Evolutionary conservation across 768 basidiomycete genomes (phyloP).

Genomic region (Saitozyma sp.): DNA sequence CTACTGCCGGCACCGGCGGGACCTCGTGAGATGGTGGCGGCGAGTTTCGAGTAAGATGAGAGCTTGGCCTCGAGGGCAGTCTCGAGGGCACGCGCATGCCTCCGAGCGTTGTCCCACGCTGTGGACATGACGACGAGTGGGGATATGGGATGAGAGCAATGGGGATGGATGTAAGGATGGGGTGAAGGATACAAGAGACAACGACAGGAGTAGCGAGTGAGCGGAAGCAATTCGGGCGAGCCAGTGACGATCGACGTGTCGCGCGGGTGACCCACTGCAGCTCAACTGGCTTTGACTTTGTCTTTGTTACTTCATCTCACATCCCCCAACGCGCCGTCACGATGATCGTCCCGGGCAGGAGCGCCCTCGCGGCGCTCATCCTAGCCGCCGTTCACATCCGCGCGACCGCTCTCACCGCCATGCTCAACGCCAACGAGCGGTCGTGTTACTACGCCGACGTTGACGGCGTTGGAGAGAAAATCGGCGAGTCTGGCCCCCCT

Average conservation of each 20-base stretch:
- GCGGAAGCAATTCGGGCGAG: too few species aligned
- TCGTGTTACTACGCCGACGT: conserved; percentile 92
- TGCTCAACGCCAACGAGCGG: conserved; percentile 52
- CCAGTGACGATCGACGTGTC: too few species aligned
- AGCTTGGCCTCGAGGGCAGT: conserved; percentile 88
- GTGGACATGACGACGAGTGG: conserved; percentile 24
- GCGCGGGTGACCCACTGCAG: too few species aligned
- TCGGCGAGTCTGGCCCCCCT: conserved; percentile 69
- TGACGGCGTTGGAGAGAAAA: conserved; percentile 67
- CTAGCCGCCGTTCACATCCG: neutral
- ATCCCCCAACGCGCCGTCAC: too few species aligned
- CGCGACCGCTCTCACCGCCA: conserved; percentile 51
- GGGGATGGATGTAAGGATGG: neutral
- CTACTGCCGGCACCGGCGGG: conserved; percentile 52
- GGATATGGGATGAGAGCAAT: too few species aligned
- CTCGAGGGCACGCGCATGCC: conserved; percentile 90
- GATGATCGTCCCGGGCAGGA: too few species aligned
- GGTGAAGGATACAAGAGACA: too few species aligned
- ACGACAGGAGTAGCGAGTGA: too few species aligned
- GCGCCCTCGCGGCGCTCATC: too few species aligned
- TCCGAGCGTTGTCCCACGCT: conserved; percentile 78
- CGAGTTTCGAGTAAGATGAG: conserved; percentile 83
- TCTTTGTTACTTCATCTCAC: too few species aligned
- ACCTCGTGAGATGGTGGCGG: conserved; percentile 59
- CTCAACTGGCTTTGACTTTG: too few species aligned